phyloP scores from a whole-genome alignment of 2,329 filamentous ascomycete species.

The Coniella vitis region DNA sequence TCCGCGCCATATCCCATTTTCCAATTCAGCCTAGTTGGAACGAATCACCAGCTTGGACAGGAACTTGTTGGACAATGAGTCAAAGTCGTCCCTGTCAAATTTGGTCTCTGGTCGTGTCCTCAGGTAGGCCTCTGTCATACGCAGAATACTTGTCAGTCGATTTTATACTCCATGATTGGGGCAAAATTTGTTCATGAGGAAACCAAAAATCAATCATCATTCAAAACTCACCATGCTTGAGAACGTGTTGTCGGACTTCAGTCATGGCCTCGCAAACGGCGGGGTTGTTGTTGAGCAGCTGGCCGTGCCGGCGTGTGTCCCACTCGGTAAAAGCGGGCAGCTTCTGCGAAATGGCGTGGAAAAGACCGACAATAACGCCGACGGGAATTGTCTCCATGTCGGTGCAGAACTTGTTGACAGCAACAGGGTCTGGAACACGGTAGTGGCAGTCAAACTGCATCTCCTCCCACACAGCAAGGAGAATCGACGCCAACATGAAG shows the following conservation, averaged over 20 bases:
- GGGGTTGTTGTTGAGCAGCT: slow-evolving; percentile 81
- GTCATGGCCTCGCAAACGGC: slow-evolving; percentile 95
- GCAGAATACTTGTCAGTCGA: slow-evolving; percentile 32
- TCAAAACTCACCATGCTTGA: slow-evolving; percentile 74
- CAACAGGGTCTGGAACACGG: slow-evolving; percentile 74
- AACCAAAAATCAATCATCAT: too few species aligned
- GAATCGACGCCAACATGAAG: slow-evolving; percentile 91
- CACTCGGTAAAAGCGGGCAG: slow-evolving; percentile 87
- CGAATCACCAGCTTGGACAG: slow-evolving; percentile 93
- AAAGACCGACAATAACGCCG: slow-evolving; percentile 91
- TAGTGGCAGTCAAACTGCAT: slow-evolving; percentile 99
- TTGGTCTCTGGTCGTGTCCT: slow-evolving; percentile 70
- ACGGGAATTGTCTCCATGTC: slow-evolving; percentile 97
- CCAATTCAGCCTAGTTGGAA: slow-evolving; percentile 57
- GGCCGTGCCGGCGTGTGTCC: slow-evolving; percentile 87
- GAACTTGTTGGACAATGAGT: slow-evolving; percentile 95
- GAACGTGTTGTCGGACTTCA: slow-evolving; percentile 85
- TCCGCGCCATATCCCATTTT: not conserved
- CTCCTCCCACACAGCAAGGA: slow-evolving; percentile 93
- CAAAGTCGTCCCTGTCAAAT: slow-evolving; percentile 89
- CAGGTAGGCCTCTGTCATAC: slow-evolving; percentile 69
- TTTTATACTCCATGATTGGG: too few species aligned
- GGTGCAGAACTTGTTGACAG: slow-evolving; percentile 88
- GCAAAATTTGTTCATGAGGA: too few species aligned
- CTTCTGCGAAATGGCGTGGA: slow-evolving; percentile 97